Percentiles rank a stretch among this genome's conserved stretches.
These are phyloP conservation scores for Casaregolazyma lundiana DNA, from an alignment of 1,139 yeast genomes.

Conservation along the genomic window DNA sequence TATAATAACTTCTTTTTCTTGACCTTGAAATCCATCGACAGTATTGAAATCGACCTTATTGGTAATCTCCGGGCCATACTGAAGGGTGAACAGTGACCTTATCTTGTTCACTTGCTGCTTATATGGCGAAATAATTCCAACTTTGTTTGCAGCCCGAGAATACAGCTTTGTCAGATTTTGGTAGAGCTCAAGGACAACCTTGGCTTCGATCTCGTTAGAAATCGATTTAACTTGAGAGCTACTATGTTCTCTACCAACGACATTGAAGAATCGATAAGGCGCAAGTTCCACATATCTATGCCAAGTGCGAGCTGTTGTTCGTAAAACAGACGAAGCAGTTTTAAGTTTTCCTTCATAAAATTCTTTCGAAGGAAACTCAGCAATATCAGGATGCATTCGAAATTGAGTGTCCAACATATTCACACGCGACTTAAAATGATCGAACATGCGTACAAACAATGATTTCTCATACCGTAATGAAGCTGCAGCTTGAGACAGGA, in stretches of 20 bases:
- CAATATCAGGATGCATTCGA: conserved; percentile 95
- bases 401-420: conserved; percentile 89
- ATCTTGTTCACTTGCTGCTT: conserved; percentile 74
- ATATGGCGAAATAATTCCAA: conserved; percentile 93
- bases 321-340: conserved; percentile 71
- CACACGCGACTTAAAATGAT: conserved; percentile 54
- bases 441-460: conserved; percentile 90
- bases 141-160: conserved; percentile 34
- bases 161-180: conserved; percentile 36
- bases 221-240: conserved; percentile 63
- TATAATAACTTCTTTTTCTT: conserved; percentile 88
- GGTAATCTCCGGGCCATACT: conserved; percentile 59
- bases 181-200: conserved; percentile 66
- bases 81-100: conserved; percentile 50
- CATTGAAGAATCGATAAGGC: conserved; percentile 80
- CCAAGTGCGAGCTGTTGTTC: conserved; percentile 66
- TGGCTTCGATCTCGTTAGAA: conserved; percentile 66
- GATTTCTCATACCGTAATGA: conserved; percentile 80
- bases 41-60: conserved; percentile 84
- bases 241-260: conserved; percentile 56
- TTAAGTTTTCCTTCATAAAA: conserved; percentile 69
- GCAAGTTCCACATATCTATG: conserved; percentile 49
- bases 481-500: conserved; percentile 86
- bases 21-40: conserved; percentile 98
- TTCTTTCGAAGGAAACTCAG: conserved; percentile 77